Conservation (phyloP, 2,329 filamentous ascomycete species). For the Hypoxylon sp. region DNA sequence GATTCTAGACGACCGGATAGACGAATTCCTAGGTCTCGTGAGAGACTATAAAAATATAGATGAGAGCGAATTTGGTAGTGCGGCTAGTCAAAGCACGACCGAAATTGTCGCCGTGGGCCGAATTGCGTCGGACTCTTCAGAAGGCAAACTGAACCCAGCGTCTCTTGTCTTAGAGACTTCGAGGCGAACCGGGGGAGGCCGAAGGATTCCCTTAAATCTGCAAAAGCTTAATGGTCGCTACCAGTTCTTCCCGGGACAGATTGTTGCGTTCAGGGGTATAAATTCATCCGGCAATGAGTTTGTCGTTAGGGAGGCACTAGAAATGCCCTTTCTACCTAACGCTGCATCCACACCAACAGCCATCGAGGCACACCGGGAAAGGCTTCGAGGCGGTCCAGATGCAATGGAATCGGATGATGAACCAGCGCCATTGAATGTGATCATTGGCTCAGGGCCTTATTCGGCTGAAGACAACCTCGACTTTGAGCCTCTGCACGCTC, state of each 20-base stretch:
- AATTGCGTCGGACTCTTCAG: conserved; percentile 88
- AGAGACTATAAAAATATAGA: conserved; percentile 83
- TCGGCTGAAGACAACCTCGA: conserved; percentile 93
- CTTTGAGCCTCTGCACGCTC: conserved; percentile 86
- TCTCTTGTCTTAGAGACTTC: conserved; percentile 92
- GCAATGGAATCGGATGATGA: conserved; percentile 72
- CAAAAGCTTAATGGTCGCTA: conserved; percentile 74
- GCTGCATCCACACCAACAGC: conserved; percentile 78
- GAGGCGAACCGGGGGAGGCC: conserved; percentile 83
- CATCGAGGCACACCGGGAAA: conserved; percentile 78
- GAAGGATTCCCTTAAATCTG: conserved; percentile 85
- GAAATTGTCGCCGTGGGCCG: conserved; percentile 92
- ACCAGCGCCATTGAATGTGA: conserved; percentile 78
- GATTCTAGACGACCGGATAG: conserved; percentile 94
- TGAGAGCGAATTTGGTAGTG: conserved; percentile 87
- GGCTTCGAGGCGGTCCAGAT: conserved; percentile 75
- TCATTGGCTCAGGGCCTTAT: conserved; percentile 89
- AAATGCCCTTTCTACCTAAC: conserved; percentile 80
- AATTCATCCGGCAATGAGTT: conserved; percentile 91
- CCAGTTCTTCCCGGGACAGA: conserved; percentile 94
- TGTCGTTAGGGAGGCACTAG: conserved; percentile 81
- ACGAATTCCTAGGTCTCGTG: conserved; percentile 84
- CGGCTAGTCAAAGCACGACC: conserved; percentile 84
- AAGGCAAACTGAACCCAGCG: conserved; percentile 87
- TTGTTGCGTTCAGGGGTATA: conserved; percentile 87